phyloP scores from a whole-genome alignment of 2,329 filamentous ascomycete genomes.

The Monascus ruber region DNA sequence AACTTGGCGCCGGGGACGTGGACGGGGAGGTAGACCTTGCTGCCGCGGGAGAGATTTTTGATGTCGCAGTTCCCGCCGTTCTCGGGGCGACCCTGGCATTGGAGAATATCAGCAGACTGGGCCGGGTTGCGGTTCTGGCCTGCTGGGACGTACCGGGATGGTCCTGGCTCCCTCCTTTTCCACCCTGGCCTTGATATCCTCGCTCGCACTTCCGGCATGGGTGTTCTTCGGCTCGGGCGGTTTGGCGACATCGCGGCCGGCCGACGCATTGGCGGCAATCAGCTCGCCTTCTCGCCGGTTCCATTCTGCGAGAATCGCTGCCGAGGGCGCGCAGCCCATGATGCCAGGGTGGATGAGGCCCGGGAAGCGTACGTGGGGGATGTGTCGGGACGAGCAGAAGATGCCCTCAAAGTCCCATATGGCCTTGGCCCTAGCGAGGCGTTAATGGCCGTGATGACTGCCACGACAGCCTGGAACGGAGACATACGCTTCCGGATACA shows the following conservation, averaged over 20 bases:
- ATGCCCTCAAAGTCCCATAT: slow-evolving; percentile 72
- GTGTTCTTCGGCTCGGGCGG: slow-evolving; percentile 61
- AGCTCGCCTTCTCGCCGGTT: slow-evolving; percentile 73
- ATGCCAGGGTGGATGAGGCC: slow-evolving; percentile 89
- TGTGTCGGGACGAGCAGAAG: slow-evolving; percentile 74
- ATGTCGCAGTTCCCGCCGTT: slow-evolving; percentile 89
- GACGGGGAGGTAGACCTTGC: slow-evolving; percentile 76
- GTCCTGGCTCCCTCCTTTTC: slow-evolving; percentile 72
- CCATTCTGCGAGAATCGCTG: slow-evolving; percentile 68
- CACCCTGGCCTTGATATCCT: slow-evolving; percentile 52
- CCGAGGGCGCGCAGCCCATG: slow-evolving; percentile 74
- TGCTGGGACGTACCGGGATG: slow-evolving; percentile 46
- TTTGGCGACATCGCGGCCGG: slow-evolving; percentile 61
- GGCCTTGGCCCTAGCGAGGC: slow-evolving; percentile 45
- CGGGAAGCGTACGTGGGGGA: slow-evolving; percentile 75
- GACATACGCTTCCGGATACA: slow-evolving; percentile 67
- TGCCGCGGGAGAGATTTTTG: slow-evolving; percentile 70
- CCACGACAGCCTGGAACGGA: neutral
- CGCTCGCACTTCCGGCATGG: slow-evolving; percentile 57
- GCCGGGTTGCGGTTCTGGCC: neutral
- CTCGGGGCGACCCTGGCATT: slow-evolving; percentile 53
- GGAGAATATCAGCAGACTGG: neutral
- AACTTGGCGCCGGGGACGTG: slow-evolving; percentile 83
- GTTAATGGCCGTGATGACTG: neutral
- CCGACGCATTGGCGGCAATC: slow-evolving; percentile 54